These are phyloP conservation scores for Linum lewisii DNA, from an alignment of 345 rosid species.

Conservation along the genomic window DNA sequence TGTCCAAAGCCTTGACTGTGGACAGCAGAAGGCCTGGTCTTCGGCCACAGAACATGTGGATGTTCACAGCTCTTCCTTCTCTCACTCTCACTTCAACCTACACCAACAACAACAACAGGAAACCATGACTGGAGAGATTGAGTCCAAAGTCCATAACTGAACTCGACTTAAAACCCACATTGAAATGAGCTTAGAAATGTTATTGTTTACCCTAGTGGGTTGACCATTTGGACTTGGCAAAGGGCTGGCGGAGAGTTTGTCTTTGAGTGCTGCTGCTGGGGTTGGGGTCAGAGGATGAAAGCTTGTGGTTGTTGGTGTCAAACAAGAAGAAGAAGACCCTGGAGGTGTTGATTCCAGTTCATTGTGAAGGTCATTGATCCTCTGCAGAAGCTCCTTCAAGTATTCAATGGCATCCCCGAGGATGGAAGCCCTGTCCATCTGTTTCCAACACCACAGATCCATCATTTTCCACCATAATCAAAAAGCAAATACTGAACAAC, in stretches of 20 bases:
- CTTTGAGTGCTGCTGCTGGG: conserved; percentile 71
- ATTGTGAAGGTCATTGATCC: conserved; percentile 83
- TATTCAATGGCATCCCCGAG: conserved; percentile 96
- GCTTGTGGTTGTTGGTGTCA: conserved; percentile 70
- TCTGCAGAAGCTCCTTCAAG: conserved; percentile 85
- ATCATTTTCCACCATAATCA: background rate
- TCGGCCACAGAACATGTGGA: conserved; percentile 92
- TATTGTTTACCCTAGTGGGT: conserved; percentile 87
- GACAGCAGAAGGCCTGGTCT: conserved; percentile 86
- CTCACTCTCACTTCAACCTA: conserved; percentile 91
- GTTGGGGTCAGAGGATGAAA: conserved; percentile 78
- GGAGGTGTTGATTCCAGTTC: conserved; percentile 75
- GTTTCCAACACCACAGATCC: conserved; percentile 12
- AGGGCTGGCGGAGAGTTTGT: conserved; percentile 63
- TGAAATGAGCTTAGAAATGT: too few relatives aligned
- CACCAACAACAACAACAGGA: too few relatives aligned
- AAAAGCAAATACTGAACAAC: too few relatives aligned
- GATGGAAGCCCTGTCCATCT: conserved; percentile 99
- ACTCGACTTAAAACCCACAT: too few relatives aligned
- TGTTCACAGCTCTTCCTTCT: conserved; percentile 97
- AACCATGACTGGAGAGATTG: too few relatives aligned
- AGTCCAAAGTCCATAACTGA: too few relatives aligned
- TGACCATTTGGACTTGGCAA: conserved; percentile 75
- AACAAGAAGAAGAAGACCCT: conserved; percentile 58
- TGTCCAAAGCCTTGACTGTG: conserved; percentile 87